Evolutionary conservation across 2,329 filamentous ascomycete species (phyloP).

Genomic region (Helotiales sp.): DNA sequence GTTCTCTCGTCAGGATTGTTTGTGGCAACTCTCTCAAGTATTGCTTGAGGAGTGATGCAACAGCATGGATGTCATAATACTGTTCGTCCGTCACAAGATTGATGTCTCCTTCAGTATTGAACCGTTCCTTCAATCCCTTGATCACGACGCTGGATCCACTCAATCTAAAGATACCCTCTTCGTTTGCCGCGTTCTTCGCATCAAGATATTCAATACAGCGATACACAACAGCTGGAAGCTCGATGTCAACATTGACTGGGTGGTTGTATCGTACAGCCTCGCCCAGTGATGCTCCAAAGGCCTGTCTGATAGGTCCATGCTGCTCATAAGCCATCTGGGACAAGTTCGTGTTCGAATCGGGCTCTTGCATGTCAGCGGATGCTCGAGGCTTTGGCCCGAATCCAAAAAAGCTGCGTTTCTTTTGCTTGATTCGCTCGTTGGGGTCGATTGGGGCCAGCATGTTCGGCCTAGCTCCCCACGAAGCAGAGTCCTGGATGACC

Average conservation of each 20-base stretch:
- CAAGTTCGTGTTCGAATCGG: constrained; percentile 46
- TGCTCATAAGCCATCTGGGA: constrained; percentile 44
- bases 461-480: constrained; percentile 80
- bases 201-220: constrained; percentile 93
- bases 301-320: constrained; percentile 61
- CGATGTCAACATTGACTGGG: constrained; percentile 70
- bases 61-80: constrained; percentile 93
- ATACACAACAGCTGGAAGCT: constrained; percentile 89
- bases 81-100: constrained; percentile 80
- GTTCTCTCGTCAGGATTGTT: constrained; percentile 85
- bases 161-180: constrained; percentile 95
- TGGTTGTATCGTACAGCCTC: constrained; percentile 84
- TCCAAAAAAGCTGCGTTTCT: constrained; percentile 79
- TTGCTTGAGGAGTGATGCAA: constrained; percentile 89
- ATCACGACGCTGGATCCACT: constrained; percentile 97
- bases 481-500: constrained; percentile 77
- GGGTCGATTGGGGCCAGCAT: constrained; percentile 48
- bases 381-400: constrained; percentile 61
- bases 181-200: constrained; percentile 73
- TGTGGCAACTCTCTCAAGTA: constrained; percentile 91
- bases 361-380: constrained; percentile 58
- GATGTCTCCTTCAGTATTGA: constrained; percentile 90
- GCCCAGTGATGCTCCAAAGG: constrained; percentile 81
- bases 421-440: constrained; percentile 73
- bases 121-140: constrained; percentile 85